Evolutionary conservation across 345 rosid genomes (phyloP).

Genomic region (Lepidium africanum): DNA sequence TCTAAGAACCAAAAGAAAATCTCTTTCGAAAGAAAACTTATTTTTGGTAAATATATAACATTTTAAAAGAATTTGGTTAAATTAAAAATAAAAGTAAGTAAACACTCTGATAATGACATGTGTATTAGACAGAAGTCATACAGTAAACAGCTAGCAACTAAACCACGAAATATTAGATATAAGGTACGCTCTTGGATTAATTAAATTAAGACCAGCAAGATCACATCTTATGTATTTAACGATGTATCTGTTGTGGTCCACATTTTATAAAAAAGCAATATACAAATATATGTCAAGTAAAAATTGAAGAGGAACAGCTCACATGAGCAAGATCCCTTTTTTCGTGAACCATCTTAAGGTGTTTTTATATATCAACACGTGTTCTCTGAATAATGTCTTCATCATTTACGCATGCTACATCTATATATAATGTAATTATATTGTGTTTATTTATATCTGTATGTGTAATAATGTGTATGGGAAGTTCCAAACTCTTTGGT

Average conservation of each 20-base stretch:
- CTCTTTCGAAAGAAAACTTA: too few relatives aligned
- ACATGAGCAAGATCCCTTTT: constrained; percentile 25
- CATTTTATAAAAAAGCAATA: not conserved
- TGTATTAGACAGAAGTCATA: not conserved
- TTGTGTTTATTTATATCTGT: not conserved
- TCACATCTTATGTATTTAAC: not conserved
- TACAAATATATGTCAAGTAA: not conserved
- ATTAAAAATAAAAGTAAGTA: too few relatives aligned
- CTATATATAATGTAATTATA: not conserved
- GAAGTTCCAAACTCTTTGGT: constrained; percentile 32
- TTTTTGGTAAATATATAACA: too few relatives aligned
- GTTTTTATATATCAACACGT: constrained; percentile 18
- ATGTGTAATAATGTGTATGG: not conserved
- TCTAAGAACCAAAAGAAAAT: too few relatives aligned
- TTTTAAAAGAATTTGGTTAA: too few relatives aligned
- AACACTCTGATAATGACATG: not conserved
- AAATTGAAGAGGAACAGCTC: not conserved
- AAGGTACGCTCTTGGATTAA: not conserved
- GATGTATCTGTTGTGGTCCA: not conserved
- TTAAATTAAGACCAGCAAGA: constrained; percentile 2
- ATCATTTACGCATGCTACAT: constrained; percentile 13
- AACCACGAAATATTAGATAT: not conserved
- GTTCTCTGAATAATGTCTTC: constrained; percentile 15
- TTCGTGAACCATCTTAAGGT: constrained; percentile 6
- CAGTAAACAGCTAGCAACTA: not conserved